A percentile compares a stretch with the other conserved stretches of the same genome.
These are phyloP conservation scores for Verticillium dahliae DNA, from an alignment of 2,329 filamentous ascomycete species.

Conservation along the genomic window DNA sequence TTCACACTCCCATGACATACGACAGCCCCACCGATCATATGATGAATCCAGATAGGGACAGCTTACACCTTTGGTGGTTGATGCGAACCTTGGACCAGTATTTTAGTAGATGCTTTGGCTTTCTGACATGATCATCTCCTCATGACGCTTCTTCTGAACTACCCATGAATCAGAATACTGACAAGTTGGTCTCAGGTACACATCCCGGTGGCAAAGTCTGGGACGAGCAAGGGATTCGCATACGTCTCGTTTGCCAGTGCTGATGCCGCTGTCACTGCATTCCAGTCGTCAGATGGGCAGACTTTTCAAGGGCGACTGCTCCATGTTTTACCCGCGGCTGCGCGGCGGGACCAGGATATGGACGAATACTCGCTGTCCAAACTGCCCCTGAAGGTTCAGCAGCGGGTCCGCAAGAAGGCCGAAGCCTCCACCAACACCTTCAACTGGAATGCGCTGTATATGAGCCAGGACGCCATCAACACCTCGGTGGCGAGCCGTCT, in stretches of 20 bases:
- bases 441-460: constrained; percentile 99
- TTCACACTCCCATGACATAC: constrained; percentile 7
- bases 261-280: constrained; percentile 70
- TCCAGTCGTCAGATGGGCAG: constrained; percentile 71
- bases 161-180: constrained; percentile 6
- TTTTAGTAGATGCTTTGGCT: constrained; percentile 99
- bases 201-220: constrained; percentile 67
- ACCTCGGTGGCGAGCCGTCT: constrained; percentile 80
- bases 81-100: constrained; percentile 86
- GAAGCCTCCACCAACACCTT: constrained; percentile 74
- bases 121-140: constrained; percentile 50
- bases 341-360: constrained; percentile 73
- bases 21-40: constrained; percentile 24
- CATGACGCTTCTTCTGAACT: neutral
- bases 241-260: constrained; percentile 74
- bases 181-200: constrained; percentile 61
- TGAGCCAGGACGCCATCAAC: constrained; percentile 94
- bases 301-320: constrained; percentile 89
- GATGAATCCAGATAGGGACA: constrained; percentile 99
- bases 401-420: constrained; percentile 77
- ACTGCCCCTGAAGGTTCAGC: constrained; percentile 89
- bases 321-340: constrained; percentile 79
- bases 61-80: constrained; percentile 87
- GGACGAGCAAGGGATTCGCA: constrained; percentile 81
- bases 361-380: constrained; percentile 89